phyloP scores from a whole-genome alignment of 2,329 filamentous ascomycete genomes.

The Aspergillus sp. region DNA sequence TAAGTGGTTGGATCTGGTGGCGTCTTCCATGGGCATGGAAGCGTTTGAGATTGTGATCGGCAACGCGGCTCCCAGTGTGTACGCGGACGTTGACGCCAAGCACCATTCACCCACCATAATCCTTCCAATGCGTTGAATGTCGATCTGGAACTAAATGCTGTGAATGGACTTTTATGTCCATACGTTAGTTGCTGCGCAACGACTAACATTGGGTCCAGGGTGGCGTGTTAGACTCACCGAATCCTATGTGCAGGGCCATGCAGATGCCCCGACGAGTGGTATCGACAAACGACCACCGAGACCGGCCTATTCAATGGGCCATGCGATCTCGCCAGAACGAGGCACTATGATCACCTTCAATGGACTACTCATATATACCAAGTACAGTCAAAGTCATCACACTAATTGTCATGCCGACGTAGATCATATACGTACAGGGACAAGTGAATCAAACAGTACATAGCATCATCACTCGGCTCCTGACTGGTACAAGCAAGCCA shows the following conservation, averaged over 20 bases:
- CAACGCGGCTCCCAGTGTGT: background rate
- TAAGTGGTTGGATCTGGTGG: constrained; percentile 22
- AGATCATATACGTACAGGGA: constrained; percentile 24
- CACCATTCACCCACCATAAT: background rate
- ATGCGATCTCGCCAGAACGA: no score
- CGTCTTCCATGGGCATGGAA: constrained; percentile 24
- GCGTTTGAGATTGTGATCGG: constrained; percentile 17
- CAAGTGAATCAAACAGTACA: constrained; percentile 10
- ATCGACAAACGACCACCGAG: no score
- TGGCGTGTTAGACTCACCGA: no score
- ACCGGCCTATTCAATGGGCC: no score
- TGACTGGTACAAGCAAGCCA: constrained; percentile 2
- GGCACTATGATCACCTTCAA: background rate
- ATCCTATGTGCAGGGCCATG: no score
- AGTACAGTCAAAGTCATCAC: constrained; percentile 12
- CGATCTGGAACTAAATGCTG: background rate
- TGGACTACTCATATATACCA: background rate
- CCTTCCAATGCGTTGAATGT: background rate
- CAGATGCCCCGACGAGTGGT: no score
- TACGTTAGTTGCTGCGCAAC: no score
- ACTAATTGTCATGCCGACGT: constrained; percentile 23
- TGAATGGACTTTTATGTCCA: no score
- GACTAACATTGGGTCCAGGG: no score
- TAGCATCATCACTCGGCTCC: constrained; percentile 5
- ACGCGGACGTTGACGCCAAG: background rate